phyloP scores from a whole-genome alignment of 2,329 filamentous ascomycete species.

The Bipolaris bicolor region DNA sequence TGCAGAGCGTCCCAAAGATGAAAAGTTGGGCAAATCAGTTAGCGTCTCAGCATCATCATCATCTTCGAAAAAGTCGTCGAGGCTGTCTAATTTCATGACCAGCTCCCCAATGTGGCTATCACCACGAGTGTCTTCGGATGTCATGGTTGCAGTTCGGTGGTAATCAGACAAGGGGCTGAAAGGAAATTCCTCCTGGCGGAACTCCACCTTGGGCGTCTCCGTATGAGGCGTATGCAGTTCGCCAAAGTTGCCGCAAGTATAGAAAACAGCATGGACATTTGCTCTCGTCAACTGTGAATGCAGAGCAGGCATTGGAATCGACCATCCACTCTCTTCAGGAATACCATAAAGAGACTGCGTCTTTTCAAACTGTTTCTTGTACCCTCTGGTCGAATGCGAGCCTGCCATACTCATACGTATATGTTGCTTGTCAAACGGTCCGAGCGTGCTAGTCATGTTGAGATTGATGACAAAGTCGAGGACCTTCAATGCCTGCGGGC shows the following conservation, averaged over 20 bases:
- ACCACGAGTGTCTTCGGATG: conserved; percentile 79
- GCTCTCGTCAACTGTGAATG: conserved; percentile 85
- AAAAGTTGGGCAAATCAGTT: conserved; percentile 43
- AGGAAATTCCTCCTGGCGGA: conserved; percentile 86
- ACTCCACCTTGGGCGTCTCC: conserved; percentile 86
- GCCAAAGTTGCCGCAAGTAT: conserved; percentile 73
- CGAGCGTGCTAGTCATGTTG: conserved; percentile 79
- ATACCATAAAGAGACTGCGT: conserved; percentile 96
- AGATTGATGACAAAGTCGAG: conserved; percentile 96
- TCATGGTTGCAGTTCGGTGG: conserved; percentile 86
- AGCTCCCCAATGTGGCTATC: conserved; percentile 82
- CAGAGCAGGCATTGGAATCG: conserved; percentile 87
- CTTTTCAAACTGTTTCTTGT: conserved; percentile 92
- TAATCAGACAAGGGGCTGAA: conserved; percentile 73
- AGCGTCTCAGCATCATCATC: conserved; percentile 48
- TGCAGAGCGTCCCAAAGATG: conserved; percentile 38
- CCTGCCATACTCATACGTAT: conserved; percentile 98
- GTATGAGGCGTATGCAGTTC: conserved; percentile 61
- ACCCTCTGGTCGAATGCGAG: conserved; percentile 76
- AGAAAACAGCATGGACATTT: conserved; percentile 96
- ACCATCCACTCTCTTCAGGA: conserved; percentile 94
- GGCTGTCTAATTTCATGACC: conserved; percentile 64
- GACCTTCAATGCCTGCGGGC: conserved; percentile 88
- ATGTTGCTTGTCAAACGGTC: conserved; percentile 89
- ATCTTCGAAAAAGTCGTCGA: conserved; percentile 63